Evolutionary conservation across 805 yeast genomes (phyloP), one percentile per base, ranked within the genome.

Genomic region (Brettanomyces naardenensis): DNA sequence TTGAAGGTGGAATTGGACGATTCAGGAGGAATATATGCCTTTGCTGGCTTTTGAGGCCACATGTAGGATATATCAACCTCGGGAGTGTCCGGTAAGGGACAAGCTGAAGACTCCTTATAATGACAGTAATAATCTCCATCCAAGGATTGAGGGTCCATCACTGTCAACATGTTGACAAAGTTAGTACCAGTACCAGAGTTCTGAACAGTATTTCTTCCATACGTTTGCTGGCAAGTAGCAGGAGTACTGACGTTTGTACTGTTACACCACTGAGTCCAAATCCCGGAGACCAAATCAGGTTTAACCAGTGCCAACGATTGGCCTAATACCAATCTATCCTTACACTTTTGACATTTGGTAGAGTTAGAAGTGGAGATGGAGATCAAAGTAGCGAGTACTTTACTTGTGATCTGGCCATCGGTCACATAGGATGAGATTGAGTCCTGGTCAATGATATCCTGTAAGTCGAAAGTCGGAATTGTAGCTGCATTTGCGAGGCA

Each of bases 51-150:
- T 26, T 49, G 53, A 4, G 73, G 71, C 71, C 73, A 68, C 61
- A 68, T 54, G 20, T 58, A 43, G 17, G 63, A 52, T 36, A 66
- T 48, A 44, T 75, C 69, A 43, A 71, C 54, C 40, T 65, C 63
- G 2, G 78, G 79, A 3, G 77, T 65, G 14, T 53, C 54, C 4
- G 86, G 87, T 26, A 71, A 58, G 4, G 62, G 52, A 56, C 88
- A 80, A 11, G 68, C 65, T 34, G 64, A 61, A 41, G 57, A 64
- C 34, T 66, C 64, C 45, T 67, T 58, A 53, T 58, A 71, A 55
- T 73, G 68, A 54, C 89, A 80, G 58, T 76, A 75, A 48, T 76
- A 76, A 31, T 71, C 71, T 23, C 79, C 81, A 47, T 77, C 83
- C 22, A 63, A 47, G 10, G 75, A 66, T 37, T 58, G 50, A 11